Evolutionary conservation across 2,329 filamentous ascomycete genomes (phyloP).

Genomic region (Fusarium sambucinum): DNA sequence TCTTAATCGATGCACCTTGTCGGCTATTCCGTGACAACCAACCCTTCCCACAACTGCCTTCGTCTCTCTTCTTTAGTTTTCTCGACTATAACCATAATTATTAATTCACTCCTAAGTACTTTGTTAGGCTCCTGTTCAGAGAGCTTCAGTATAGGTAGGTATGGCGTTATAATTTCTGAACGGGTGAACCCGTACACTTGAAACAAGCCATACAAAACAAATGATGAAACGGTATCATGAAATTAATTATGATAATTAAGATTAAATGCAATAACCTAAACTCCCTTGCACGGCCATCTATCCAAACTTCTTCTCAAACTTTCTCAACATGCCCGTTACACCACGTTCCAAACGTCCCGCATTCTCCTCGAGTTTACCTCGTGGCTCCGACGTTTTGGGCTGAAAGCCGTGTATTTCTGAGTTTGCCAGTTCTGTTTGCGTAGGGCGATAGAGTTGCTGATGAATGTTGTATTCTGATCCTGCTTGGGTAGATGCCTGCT

Average conservation of each 20-base stretch:
- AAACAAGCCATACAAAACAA: background rate
- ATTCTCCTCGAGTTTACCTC: conserved; percentile 71
- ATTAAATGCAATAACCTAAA: conserved; percentile 19
- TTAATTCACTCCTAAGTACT: background rate
- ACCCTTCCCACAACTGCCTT: background rate
- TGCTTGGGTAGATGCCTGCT: conserved; percentile 39
- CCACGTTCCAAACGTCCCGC: conserved; percentile 77
- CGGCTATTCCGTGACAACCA: conserved; percentile 1
- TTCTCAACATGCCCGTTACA: conserved; percentile 78
- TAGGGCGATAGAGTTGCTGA: conserved; percentile 76
- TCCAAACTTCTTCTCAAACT: conserved; percentile 80
- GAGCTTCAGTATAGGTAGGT: background rate
- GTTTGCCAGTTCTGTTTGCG: conserved; percentile 68
- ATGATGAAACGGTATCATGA: background rate
- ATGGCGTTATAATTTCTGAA: background rate
- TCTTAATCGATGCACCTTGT: background rate
- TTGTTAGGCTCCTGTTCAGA: background rate
- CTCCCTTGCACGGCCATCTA: conserved; percentile 47
- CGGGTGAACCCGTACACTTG: background rate
- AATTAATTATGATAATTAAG: conserved; percentile 26
- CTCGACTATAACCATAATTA: background rate
- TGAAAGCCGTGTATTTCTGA: conserved; percentile 53
- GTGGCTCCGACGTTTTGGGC: conserved; percentile 58
- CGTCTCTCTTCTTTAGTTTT: background rate
- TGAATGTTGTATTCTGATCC: conserved; percentile 70